phyloP scores from a whole-genome alignment of 2,329 filamentous ascomycete genomes.

The Pseudogymnoascus sp. region DNA sequence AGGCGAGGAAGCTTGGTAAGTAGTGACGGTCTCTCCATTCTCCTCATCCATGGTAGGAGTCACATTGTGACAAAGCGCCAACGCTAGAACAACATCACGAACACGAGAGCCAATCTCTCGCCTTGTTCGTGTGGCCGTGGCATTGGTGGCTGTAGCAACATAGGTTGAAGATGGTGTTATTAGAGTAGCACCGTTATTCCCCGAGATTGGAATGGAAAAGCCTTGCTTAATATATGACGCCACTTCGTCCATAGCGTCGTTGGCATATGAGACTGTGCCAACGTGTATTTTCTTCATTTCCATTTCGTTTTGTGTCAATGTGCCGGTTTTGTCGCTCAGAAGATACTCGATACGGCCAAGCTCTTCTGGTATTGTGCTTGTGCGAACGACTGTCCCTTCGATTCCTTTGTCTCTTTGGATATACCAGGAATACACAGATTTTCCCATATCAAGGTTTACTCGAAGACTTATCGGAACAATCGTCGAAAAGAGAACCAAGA shows the following conservation, averaged over 20 bases:
- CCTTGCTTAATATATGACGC: conserved; percentile 76
- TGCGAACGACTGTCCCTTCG: conserved; percentile 83
- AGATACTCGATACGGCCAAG: conserved; percentile 93
- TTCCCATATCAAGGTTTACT: conserved; percentile 95
- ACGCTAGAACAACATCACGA: conserved; percentile 81
- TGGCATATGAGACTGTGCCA: conserved; percentile 94
- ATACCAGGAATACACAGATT: conserved; percentile 91
- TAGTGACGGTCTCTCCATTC: conserved; percentile 66
- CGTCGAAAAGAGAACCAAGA: conserved; percentile 95
- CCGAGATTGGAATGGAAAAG: conserved; percentile 51
- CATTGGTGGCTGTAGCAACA: conserved; percentile 49
- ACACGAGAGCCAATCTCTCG: conserved; percentile 91
- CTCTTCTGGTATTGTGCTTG: conserved; percentile 95
- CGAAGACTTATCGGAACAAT: conserved; percentile 96
- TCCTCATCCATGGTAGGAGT: conserved; percentile 84
- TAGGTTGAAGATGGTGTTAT: conserved; percentile 71
- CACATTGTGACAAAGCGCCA: conserved; percentile 94
- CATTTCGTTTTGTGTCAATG: conserved; percentile 95
- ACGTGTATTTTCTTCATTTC: conserved; percentile 98
- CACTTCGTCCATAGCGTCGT: conserved; percentile 98
- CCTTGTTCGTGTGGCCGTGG: conserved; percentile 67
- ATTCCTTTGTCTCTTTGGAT: conserved; percentile 90
- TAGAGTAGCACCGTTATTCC: conserved; percentile 41
- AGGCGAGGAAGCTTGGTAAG: conserved; percentile 92
- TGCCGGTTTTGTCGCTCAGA: conserved; percentile 96